phyloP scores from a whole-genome alignment of 768 basidiomycete genomes.

The Amanita rubescens region DNA sequence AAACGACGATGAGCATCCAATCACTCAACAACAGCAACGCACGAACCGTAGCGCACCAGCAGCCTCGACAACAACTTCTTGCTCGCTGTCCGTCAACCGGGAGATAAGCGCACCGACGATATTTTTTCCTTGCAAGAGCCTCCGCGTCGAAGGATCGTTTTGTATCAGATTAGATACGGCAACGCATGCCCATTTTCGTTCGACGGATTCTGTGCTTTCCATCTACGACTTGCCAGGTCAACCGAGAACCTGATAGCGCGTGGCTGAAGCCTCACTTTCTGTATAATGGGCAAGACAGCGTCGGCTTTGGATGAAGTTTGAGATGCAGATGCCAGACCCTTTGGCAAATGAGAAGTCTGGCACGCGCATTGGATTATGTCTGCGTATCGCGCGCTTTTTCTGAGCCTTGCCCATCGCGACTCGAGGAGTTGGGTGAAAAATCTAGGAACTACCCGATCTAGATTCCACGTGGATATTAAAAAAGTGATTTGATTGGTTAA shows the following conservation, averaged over 20 bases:
- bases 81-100: conserved; percentile 81
- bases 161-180: conserved; percentile 94
- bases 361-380: conserved; percentile 91
- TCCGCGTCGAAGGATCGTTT: conserved; percentile 87
- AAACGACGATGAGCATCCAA: not conserved
- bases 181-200: conserved; percentile 94
- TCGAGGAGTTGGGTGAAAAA: not conserved
- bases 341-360: conserved; percentile 87
- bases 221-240: conserved; percentile 38
- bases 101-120: conserved; percentile 82
- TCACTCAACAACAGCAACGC: conserved; percentile 33
- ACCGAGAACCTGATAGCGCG: not conserved
- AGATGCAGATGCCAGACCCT: conserved; percentile 70
- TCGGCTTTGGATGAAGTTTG: conserved; percentile 69
- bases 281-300: conserved; percentile 79
- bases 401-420: conserved; percentile 84
- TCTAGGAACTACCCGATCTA: not conserved
- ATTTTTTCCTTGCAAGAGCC: conserved; percentile 87
- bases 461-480: not conserved
- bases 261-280: conserved; percentile 52
- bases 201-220: conserved; percentile 65
- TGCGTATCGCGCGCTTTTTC: conserved; percentile 75
- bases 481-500: conserved; percentile 3
- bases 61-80: conserved; percentile 88
- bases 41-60: conserved; percentile 79